Evolutionary conservation across 108 stramenopile genomes (phyloP).

Genomic region (Skeletonema tropicum): DNA sequence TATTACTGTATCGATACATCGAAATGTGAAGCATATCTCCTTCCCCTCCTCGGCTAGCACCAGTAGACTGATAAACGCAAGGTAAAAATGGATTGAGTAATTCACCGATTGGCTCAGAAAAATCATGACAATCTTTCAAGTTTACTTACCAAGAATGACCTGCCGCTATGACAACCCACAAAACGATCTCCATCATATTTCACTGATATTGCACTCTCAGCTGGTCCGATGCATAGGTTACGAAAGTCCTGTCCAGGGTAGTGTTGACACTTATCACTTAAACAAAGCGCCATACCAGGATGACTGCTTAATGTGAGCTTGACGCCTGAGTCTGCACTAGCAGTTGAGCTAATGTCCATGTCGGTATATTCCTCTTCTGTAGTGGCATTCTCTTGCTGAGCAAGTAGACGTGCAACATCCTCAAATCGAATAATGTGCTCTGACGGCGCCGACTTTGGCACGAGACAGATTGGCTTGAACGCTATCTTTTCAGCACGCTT

Average conservation of each 20-base stretch:
- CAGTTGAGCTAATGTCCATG: not conserved
- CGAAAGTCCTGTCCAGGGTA: not conserved
- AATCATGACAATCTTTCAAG: too few species aligned
- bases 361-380: not conserved
- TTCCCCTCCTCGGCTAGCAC: not conserved
- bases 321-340: not conserved
- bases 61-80: not conserved
- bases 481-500: not conserved
- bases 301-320: not conserved
- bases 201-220: not conserved
- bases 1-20: not conserved
- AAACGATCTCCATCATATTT: not conserved
- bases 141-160: not conserved
- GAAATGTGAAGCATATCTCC: not conserved
- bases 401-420: not conserved
- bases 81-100: not conserved
- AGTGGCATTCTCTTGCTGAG: not conserved
- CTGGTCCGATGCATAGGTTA: not conserved
- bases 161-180: not conserved
- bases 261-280: not conserved
- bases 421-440: not conserved
- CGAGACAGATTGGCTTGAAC: not conserved
- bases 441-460: not conserved
- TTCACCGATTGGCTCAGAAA: too few species aligned
- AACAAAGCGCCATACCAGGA: not conserved